Conservation (phyloP, 805 yeast genomes). For the Clavispora asparagi region DNA sequence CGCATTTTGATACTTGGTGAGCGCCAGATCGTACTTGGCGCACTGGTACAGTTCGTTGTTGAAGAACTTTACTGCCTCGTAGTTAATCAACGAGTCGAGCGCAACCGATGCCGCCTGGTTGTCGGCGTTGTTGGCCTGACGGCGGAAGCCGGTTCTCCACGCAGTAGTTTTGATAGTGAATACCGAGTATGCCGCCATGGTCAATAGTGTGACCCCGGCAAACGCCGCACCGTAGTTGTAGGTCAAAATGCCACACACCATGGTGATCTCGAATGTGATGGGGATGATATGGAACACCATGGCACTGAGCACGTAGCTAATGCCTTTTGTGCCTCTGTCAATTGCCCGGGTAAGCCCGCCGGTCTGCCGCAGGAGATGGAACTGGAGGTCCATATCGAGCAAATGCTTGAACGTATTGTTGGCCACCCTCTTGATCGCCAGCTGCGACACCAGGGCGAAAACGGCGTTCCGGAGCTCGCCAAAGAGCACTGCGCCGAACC, state of each 20-base stretch:
- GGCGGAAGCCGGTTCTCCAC: conserved; percentile 91
- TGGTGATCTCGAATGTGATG: conserved; percentile 82
- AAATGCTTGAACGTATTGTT: conserved; percentile 80
- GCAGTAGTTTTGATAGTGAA: conserved; percentile 92
- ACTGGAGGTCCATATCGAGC: conserved; percentile 77
- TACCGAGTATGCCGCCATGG: conserved; percentile 83
- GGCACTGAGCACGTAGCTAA: conserved; percentile 84
- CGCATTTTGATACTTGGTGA: conserved; percentile 67
- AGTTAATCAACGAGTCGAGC: conserved; percentile 86
- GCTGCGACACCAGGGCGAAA: conserved; percentile 92
- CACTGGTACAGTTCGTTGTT: conserved; percentile 84
- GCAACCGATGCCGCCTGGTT: conserved; percentile 95
- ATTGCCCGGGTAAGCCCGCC: conserved; percentile 96
- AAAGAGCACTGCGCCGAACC: conserved; percentile 90
- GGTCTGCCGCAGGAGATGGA: conserved; percentile 87
- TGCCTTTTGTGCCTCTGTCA: conserved; percentile 97
- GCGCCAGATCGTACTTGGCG: conserved; percentile 69
- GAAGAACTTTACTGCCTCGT: conserved; percentile 91
- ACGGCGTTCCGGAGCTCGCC: conserved; percentile 95
- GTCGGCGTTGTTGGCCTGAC: conserved; percentile 86
- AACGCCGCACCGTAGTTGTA: conserved; percentile 86
- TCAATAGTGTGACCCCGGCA: conserved; percentile 81
- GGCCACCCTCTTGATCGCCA: conserved; percentile 88
- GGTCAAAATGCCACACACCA: conserved; percentile 90
- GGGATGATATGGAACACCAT: conserved; percentile 98